Evolutionary conservation across 2,329 filamentous ascomycete species (phyloP).

Genomic region (Exutisphaerella laricina): DNA sequence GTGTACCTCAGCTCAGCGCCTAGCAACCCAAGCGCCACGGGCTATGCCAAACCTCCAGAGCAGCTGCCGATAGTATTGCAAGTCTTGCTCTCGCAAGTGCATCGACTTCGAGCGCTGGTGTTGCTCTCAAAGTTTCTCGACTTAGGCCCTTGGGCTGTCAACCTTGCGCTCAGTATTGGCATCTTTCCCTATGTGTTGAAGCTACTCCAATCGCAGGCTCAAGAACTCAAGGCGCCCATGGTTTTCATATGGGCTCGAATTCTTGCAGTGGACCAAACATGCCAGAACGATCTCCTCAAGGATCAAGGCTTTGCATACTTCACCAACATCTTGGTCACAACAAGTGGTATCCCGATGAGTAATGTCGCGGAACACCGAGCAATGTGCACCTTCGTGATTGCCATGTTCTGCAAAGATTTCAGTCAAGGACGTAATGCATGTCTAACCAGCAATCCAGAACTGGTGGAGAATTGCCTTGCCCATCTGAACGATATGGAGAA

Average conservation of each 20-base stretch:
- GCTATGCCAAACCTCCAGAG: constrained; percentile 65
- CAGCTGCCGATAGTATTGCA: constrained; percentile 95
- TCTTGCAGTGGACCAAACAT: constrained; percentile 87
- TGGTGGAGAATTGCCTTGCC: constrained; percentile 79
- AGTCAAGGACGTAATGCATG: constrained; percentile 88
- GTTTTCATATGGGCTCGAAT: constrained; percentile 99
- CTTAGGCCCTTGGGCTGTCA: constrained; percentile 96
- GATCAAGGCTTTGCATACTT: constrained; percentile 98
- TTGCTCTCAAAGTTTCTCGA: constrained; percentile 90
- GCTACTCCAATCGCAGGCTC: constrained; percentile 85
- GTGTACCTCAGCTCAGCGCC: constrained; percentile 88
- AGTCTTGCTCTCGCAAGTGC: constrained; percentile 91
- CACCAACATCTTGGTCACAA: constrained; percentile 79
- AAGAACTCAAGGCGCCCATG: constrained; percentile 96
- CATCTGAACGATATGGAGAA: constrained; percentile 85
- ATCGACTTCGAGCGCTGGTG: constrained; percentile 83
- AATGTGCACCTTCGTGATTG: constrained; percentile 97
- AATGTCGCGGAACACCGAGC: constrained; percentile 93
- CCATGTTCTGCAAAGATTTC: constrained; percentile 95
- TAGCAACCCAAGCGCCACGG: constrained; percentile 76
- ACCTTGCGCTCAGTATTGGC: constrained; percentile 91
- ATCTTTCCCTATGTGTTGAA: constrained; percentile 99
- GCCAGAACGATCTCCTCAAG: constrained; percentile 89
- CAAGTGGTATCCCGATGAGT: constrained; percentile 65
- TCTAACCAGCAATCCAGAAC: constrained; percentile 77